Evolutionary conservation across 345 rosid genomes (phyloP).

Genomic region (Lepidium sativum): DNA sequence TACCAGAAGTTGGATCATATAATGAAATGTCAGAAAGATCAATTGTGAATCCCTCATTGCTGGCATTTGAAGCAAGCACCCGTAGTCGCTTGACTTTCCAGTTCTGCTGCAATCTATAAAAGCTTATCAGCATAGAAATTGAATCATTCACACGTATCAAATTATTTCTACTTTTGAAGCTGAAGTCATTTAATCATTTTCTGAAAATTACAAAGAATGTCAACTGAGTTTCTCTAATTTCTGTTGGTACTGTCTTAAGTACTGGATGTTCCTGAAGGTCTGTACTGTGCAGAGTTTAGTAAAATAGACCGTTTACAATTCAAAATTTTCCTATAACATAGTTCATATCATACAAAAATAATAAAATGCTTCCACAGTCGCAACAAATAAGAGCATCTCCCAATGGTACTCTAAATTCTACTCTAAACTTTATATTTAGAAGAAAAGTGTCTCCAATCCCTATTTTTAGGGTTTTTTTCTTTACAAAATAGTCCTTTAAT

Average conservation of each 20-base stretch:
- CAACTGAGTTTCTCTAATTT: not conserved
- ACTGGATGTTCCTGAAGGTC: not conserved
- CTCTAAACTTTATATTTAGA: no score
- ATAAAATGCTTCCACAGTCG: not conserved
- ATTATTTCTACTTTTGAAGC: not conserved
- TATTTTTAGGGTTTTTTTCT: no score
- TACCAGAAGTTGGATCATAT: constrained; percentile 37
- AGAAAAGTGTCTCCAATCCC: no score
- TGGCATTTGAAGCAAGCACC: constrained; percentile 44
- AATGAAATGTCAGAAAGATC: constrained; percentile 72
- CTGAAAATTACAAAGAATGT: not conserved
- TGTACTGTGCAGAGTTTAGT: not conserved
- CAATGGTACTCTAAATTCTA: no score
- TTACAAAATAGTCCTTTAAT: no score
- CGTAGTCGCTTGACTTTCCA: constrained; percentile 98
- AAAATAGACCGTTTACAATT: not conserved
- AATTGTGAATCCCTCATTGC: constrained; percentile 79
- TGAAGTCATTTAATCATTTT: constrained; percentile 4
- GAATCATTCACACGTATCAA: not conserved
- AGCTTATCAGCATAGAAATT: constrained; percentile 16
- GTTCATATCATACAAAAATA: not conserved
- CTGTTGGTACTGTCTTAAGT: not conserved
- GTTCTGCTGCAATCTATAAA: constrained; percentile 95
- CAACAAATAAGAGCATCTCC: no score
- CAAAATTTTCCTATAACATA: not conserved